Evolutionary conservation across 1,284 basidiomycete genomes (phyloP).

Genomic region (Papiliotrema fonsecae): DNA sequence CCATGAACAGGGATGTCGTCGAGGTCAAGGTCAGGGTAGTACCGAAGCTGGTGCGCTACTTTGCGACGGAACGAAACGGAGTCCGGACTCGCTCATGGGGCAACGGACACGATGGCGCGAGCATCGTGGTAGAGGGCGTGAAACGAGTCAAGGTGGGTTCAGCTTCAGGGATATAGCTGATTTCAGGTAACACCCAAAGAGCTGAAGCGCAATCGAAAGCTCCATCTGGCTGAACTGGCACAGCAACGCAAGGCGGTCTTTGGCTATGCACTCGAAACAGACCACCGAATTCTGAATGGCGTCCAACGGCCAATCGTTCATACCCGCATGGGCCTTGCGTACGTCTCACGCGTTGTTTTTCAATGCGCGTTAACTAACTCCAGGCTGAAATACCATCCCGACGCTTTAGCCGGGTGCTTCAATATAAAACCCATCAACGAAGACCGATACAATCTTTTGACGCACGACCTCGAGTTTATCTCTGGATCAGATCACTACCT

Average conservation of each 20-base stretch:
- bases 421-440: not conserved
- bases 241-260: constrained; percentile 1
- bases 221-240: constrained; percentile 6
- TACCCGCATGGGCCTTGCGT: not conserved
- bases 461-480: constrained; percentile 4
- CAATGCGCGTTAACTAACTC: not conserved
- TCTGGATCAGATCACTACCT: not conserved
- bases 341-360: not conserved
- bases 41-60: constrained; percentile 53
- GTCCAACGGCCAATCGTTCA: not conserved
- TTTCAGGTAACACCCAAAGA: not conserved
- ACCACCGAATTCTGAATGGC: not conserved
- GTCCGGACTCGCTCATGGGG: constrained; percentile 54
- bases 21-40: constrained; percentile 52
- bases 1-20: constrained; percentile 35
- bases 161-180: not conserved
- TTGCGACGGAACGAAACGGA: constrained; percentile 51
- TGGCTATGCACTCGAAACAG: not conserved
- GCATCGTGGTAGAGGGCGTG: constrained; percentile 52
- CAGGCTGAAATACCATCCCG: not conserved
- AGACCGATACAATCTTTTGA: constrained; percentile 2
- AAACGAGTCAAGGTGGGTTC: constrained; percentile 47
- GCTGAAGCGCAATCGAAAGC: constrained; percentile 6
- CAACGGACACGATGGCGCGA: constrained; percentile 56
- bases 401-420: not conserved